A percentile compares a stretch with the other conserved stretches of the same genome.
Conservation (phyloP, 177 flowering plant species). For the Telopea speciosissima region DNA sequence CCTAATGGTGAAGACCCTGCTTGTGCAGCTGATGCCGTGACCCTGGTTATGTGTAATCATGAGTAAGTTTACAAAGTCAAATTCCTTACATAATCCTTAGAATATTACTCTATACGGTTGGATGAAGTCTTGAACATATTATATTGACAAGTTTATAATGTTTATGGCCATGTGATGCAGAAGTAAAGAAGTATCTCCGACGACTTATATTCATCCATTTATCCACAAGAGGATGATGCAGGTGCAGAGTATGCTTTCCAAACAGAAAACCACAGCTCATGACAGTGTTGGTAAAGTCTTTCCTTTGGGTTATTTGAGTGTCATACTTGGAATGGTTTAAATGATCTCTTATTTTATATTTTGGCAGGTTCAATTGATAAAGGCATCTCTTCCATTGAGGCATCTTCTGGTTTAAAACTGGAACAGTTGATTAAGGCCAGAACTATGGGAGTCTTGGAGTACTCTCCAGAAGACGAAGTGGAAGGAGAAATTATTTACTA, state of each 20-base stretch:
- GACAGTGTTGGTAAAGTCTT: slow-evolving; percentile 33
- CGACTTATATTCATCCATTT: slow-evolving; percentile 51
- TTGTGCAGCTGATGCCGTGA: slow-evolving; percentile 10
- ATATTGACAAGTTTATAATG: neutral
- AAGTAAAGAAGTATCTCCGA: slow-evolving; percentile 15
- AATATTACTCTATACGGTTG: neutral
- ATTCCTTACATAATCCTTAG: neutral
- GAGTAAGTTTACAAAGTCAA: slow-evolving; percentile 20
- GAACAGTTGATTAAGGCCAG: slow-evolving; percentile 48
- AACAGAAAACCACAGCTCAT: slow-evolving; percentile 11
- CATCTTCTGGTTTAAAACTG: slow-evolving; percentile 25
- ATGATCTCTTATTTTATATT: slow-evolving; percentile 1
- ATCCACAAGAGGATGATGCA: slow-evolving; percentile 40
- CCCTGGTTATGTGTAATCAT: slow-evolving; percentile 14
- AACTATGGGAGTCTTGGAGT: slow-evolving; percentile 39
- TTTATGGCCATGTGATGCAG: slow-evolving; percentile 27
- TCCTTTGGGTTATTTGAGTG: neutral
- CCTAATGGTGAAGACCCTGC: slow-evolving; percentile 17
- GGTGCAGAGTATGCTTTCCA: slow-evolving; percentile 21
- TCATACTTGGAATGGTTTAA: slow-evolving; percentile 5
- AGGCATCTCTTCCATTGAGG: slow-evolving; percentile 18
- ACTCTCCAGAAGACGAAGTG: slow-evolving; percentile 77
- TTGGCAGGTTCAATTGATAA: slow-evolving; percentile 35
- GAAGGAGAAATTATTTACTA: slow-evolving; percentile 82
- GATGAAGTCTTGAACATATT: neutral